Evolutionary conservation across 2,329 filamentous ascomycete genomes (phyloP).

Genomic region (Gaeumannomyces tritici): DNA sequence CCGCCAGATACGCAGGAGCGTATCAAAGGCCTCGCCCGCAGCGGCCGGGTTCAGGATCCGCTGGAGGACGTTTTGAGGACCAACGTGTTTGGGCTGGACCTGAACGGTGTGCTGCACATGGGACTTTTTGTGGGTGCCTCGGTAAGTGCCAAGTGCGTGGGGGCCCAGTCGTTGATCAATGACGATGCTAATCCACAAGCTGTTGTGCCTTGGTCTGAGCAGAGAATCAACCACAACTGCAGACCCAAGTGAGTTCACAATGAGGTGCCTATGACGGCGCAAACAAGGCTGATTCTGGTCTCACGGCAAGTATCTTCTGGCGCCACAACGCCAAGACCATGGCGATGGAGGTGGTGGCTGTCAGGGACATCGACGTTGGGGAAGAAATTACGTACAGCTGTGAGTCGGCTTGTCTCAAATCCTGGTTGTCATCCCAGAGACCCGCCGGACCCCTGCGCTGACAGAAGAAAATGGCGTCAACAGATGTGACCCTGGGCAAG

Average conservation of each 20-base stretch:
- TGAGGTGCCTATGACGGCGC: neutral
- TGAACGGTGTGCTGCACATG: conserved; percentile 15
- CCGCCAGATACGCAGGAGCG: conserved; percentile 7
- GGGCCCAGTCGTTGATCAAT: too few species aligned
- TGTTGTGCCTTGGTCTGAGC: neutral
- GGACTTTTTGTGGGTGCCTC: conserved; percentile 13
- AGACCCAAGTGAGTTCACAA: neutral
- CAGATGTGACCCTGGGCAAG: conserved; percentile 16
- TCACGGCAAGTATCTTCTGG: conserved; percentile 12
- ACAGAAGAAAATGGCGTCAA: too few species aligned
- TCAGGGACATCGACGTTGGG: conserved; percentile 13
- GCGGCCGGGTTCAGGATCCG: conserved; percentile 6
- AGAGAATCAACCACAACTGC: conserved; percentile 4
- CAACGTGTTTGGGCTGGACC: conserved; percentile 17
- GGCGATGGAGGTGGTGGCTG: conserved; percentile 14
- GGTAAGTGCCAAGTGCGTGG: conserved; percentile 7
- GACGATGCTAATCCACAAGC: too few species aligned
- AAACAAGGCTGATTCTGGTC: neutral
- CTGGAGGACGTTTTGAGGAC: conserved; percentile 15
- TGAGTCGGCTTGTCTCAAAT: conserved; percentile 5
- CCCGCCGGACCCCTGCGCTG: too few species aligned
- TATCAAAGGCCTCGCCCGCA: conserved; percentile 12
- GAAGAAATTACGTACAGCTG: conserved; percentile 17
- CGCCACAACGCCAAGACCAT: conserved; percentile 12
- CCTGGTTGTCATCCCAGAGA: too few species aligned